Conservation (phyloP, 371 early-diverging fungal species). For the Coemansia sp. region DNA sequence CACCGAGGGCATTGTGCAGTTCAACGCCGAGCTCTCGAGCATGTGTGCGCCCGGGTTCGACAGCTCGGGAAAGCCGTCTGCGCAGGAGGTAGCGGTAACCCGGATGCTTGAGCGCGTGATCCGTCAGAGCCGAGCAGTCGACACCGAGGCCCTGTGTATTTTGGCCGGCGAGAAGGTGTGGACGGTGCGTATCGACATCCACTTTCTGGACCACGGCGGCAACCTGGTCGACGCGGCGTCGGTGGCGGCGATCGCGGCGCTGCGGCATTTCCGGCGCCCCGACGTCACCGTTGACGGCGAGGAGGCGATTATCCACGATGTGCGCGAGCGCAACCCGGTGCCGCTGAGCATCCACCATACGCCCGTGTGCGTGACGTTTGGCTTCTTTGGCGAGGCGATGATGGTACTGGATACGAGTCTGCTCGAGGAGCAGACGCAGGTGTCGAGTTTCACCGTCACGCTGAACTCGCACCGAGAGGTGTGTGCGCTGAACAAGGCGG, state of each 20-base stretch:
- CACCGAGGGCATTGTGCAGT: slow-evolving; percentile 79
- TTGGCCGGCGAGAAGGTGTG: slow-evolving; percentile 94
- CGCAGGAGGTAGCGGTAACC: slow-evolving; percentile 79
- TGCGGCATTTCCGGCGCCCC: slow-evolving; percentile 88
- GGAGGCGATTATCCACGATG: slow-evolving; percentile 82
- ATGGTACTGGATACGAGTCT: slow-evolving; percentile 82
- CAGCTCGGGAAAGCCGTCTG: slow-evolving; percentile 55
- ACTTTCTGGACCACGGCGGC: slow-evolving; percentile 91
- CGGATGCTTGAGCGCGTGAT: slow-evolving; percentile 87
- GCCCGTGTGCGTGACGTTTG: slow-evolving; percentile 90
- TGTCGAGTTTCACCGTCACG: slow-evolving; percentile 82
- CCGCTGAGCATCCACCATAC: slow-evolving; percentile 93
- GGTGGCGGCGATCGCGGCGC: slow-evolving; percentile 86
- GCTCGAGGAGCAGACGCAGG: slow-evolving; percentile 80
- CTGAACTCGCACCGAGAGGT: slow-evolving; percentile 90
- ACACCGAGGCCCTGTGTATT: slow-evolving; percentile 95
- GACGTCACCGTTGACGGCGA: slow-evolving; percentile 91
- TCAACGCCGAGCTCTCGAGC: slow-evolving; percentile 82
- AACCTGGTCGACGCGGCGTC: slow-evolving; percentile 89
- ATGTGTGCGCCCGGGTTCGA: slow-evolving; percentile 83
- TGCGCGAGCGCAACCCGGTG: slow-evolving; percentile 85
- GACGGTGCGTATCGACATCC: slow-evolving; percentile 86
- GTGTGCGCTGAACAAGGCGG: slow-evolving; percentile 87
- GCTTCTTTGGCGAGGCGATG: slow-evolving; percentile 72
- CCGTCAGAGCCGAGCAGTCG: slow-evolving; percentile 81